Conservation (phyloP, 2,329 filamentous ascomycete genomes). For the Phaeoacremonium minimum region DNA sequence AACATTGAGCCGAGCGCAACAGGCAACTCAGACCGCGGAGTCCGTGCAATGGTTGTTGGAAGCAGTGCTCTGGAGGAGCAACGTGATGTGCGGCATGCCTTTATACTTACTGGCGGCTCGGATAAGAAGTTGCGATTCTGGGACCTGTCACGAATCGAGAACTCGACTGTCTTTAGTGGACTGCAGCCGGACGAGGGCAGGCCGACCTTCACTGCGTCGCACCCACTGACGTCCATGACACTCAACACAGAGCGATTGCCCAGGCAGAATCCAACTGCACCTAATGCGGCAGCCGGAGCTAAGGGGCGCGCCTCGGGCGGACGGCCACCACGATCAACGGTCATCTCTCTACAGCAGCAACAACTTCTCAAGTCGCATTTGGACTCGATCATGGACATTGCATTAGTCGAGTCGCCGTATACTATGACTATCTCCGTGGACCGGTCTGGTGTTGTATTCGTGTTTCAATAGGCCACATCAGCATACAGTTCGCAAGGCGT, state of each 20-base stretch:
- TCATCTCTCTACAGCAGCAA: conserved; percentile 86
- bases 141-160: conserved; percentile 77
- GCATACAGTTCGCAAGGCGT: too few species aligned
- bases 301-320: conserved; percentile 11
- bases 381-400: conserved; percentile 83
- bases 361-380: conserved; percentile 80
- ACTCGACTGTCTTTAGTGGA: conserved; percentile 77
- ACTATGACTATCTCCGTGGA: conserved; percentile 91
- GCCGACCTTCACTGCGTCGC: conserved; percentile 65
- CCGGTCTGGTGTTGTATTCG: conserved; percentile 82
- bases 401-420: conserved; percentile 84
- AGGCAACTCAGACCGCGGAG: conserved; percentile 58
- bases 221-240: conserved; percentile 59
- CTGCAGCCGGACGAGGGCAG: conserved; percentile 64
- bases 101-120: conserved; percentile 80
- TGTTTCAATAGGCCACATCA: conserved; percentile 61
- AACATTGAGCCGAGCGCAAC: conserved; percentile 59
- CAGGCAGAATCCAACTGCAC: conserved; percentile 18
- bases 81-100: conserved; percentile 71
- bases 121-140: conserved; percentile 93
- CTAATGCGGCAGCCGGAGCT: conserved; percentile 18
- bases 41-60: conserved; percentile 71
- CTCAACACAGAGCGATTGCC: conserved; percentile 62
- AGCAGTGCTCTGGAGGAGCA: conserved; percentile 67
- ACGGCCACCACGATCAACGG: conserved; percentile 67